These are phyloP conservation scores for Leishmania braziliensis DNA, from an alignment of 208 protist species.

Conservation along the genomic window DNA sequence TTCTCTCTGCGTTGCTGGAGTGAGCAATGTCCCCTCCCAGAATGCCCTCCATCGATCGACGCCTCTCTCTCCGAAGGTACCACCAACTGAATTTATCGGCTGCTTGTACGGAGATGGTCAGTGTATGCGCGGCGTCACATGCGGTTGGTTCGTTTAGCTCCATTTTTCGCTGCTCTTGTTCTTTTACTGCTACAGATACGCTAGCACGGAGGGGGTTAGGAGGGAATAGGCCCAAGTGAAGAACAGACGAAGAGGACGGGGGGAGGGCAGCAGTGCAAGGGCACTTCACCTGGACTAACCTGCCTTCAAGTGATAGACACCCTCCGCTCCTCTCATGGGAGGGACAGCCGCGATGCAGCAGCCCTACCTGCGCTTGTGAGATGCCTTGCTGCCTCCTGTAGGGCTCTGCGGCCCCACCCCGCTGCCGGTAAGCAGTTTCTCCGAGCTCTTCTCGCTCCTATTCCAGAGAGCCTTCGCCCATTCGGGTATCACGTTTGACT, in stretches of 20 bases:
- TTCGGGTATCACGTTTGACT: conserved; percentile 53
- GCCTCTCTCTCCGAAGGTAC: not conserved
- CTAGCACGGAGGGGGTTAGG: not conserved
- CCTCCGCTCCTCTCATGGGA: not conserved
- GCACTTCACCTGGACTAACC: not conserved
- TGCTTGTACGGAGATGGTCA: not conserved
- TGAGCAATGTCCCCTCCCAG: not conserved
- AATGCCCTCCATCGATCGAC: not conserved
- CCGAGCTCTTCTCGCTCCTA: conserved; percentile 40
- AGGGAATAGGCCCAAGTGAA: not conserved
- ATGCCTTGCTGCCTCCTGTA: conserved; percentile 19
- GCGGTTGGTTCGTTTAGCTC: not conserved
- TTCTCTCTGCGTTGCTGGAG: not conserved
- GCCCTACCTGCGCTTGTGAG: conserved; percentile 36
- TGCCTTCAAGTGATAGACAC: not conserved
- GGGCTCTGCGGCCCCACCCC: conserved; percentile 8
- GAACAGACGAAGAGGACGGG: not conserved
- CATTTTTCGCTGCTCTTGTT: not conserved
- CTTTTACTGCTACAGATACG: not conserved
- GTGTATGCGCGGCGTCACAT: not conserved
- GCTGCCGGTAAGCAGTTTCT: conserved; percentile 24
- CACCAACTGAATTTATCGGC: not conserved
- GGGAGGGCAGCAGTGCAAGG: not conserved
- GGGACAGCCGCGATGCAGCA: not conserved
- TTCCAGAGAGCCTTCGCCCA: conserved; percentile 65